Base-by-base conservation (phyloP, 108 stramenopile species). In the Skeletonema menzelii region DNA sequence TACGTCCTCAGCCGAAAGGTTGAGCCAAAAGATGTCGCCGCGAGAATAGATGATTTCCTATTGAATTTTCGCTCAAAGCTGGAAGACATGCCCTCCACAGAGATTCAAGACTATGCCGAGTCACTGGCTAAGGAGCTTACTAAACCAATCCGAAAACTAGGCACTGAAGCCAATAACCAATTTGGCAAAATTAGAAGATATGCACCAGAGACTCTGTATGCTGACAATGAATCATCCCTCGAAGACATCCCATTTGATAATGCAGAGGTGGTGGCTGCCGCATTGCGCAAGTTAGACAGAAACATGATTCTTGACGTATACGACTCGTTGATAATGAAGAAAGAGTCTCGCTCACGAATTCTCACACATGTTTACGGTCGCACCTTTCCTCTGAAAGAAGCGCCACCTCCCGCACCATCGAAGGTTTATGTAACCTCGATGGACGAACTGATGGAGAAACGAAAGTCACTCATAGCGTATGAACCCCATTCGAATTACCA, bases 11-110 rank as follows among this genome's bases (percentile, higher is more conserved):
- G 90, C 58, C 83, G 84, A 4, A 93, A 92, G 69, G 66, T 85
- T 20, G 34, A 79, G 7, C 95, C 95, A 6, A 53, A 70, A 7
- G 92, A 91, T 27, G 82, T 95, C 32, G 83, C 75, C 1, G 56
- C 68, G 27, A 81, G 92, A n/a, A 88, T 95, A 31, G 95, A 95
- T 57, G 88, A 92, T 19, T 95, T 95, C 63, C 66, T 95, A 35
- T 14, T 67, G 1, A 80, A 49, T 32, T 95, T 93, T 53, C 63
- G 83, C 26, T 70, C 75, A n/a, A 72, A 69, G 5, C 49, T 95
- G 34, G 75, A 75, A 40, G 79, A 79, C 5, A 89, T 93, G 87
- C 84, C 88, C 8, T 67, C 85, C 28, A 80, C 78, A 4, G 89
- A 95, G 76, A 91, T 95, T 56, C 56, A 75, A 38, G 76, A 82